A percentile compares a stretch with the other conserved stretches of the same genome.
Evolutionary conservation across 2,329 filamentous ascomycete species (phyloP).

Genomic region (Fusarium sp.): DNA sequence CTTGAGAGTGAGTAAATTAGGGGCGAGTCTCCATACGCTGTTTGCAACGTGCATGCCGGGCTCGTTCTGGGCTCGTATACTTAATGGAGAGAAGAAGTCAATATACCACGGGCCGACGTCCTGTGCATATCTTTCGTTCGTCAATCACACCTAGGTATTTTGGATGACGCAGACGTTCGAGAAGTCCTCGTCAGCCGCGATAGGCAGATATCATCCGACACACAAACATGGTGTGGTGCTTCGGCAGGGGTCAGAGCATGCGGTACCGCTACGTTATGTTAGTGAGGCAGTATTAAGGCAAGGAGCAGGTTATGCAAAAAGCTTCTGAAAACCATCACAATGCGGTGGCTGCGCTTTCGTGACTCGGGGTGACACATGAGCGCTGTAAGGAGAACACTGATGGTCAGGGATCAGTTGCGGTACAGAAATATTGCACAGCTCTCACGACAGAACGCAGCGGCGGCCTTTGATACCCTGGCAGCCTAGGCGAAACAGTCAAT

Average conservation of each 20-base stretch:
- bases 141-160: conserved; percentile 15
- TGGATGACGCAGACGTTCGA: conserved; percentile 20
- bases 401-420: conserved; percentile 20
- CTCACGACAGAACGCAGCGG: too few species aligned
- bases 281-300: not conserved
- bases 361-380: conserved; percentile 34
- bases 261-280: conserved; percentile 9
- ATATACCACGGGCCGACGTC: not conserved
- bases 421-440: too few species aligned
- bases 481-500: conserved; percentile 27
- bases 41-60: not conserved
- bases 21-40: not conserved
- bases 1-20: not conserved
- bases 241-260: conserved; percentile 13
- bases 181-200: conserved; percentile 27
- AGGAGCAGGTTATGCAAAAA: conserved; percentile 13
- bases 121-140: conserved; percentile 3
- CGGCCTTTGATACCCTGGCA: conserved; percentile 1
- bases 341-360: conserved; percentile 33
- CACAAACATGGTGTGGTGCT: conserved; percentile 22
- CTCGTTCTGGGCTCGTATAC: not conserved
- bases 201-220: conserved; percentile 30
- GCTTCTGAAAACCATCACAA: conserved; percentile 34
- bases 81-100: conserved; percentile 2
- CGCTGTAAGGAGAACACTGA: conserved; percentile 31